Evolutionary conservation across 2,329 filamentous ascomycete species (phyloP).

Genomic region (Fusarium sp.): DNA sequence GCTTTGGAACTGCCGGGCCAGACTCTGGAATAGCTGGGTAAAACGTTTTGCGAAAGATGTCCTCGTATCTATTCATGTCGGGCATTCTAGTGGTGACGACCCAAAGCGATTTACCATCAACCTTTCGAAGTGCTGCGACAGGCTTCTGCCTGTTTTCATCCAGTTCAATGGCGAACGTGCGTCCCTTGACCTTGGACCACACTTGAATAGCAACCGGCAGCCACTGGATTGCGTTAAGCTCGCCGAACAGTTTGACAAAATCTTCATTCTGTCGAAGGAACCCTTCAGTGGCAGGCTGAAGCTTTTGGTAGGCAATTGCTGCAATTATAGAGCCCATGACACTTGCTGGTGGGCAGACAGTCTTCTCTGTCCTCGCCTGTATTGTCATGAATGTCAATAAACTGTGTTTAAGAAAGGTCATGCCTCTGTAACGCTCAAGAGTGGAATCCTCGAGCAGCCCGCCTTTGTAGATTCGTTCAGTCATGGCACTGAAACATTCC

Average conservation of each 20-base stretch:
- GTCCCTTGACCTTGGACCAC: rapidly evolving
- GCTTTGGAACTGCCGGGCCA: rapidly evolving
- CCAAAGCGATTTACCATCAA: neutral
- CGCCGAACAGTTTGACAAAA: neutral
- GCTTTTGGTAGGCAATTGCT: rapidly evolving
- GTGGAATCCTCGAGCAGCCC: rapidly evolving
- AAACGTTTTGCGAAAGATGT: rapidly evolving
- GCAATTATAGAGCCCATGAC: rapidly evolving
- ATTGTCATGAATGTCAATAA: rapidly evolving
- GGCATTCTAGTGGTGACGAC: rapidly evolving
- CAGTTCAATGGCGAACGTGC: neutral
- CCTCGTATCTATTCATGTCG: rapidly evolving
- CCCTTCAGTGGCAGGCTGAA: rapidly evolving
- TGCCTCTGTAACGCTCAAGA: neutral
- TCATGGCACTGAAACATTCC: rapidly evolving
- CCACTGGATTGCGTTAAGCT: neutral
- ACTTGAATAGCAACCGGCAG: neutral
- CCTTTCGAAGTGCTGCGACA: rapidly evolving
- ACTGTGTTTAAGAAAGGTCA: rapidly evolving
- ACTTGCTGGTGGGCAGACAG: rapidly evolving
- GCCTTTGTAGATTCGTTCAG: rapidly evolving
- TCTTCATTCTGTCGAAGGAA: rapidly evolving
- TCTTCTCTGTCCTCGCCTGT: rapidly evolving
- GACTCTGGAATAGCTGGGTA: rapidly evolving
- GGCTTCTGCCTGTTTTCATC: rapidly evolving